phyloP scores from a whole-genome alignment of 1,284 basidiomycete genomes.

The Microstroma glucosiphilum region DNA sequence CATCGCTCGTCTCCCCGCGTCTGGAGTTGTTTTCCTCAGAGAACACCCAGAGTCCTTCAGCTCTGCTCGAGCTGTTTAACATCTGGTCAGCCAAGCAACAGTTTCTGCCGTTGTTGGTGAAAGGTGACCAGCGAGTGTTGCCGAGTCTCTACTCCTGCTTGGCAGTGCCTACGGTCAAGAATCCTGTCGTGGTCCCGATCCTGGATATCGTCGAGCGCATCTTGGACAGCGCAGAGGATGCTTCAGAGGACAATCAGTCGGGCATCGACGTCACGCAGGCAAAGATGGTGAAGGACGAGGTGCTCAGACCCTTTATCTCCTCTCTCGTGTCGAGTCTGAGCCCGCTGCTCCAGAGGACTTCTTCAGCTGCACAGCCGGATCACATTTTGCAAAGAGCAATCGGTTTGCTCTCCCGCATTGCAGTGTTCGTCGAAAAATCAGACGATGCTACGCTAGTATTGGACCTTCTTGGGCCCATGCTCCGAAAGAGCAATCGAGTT shows the following conservation, averaged over 20 bases:
- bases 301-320: constrained; percentile 72
- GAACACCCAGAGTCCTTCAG: constrained; percentile 86
- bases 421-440: constrained; percentile 66
- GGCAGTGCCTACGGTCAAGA: constrained; percentile 76
- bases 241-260: constrained; percentile 51
- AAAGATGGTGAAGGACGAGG: constrained; percentile 15
- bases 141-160: constrained; percentile 76
- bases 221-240: constrained; percentile 58
- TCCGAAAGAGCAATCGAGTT: constrained; percentile 68
- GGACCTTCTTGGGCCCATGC: constrained; percentile 69
- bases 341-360: constrained; percentile 26
- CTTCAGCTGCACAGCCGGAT: constrained; percentile 50
- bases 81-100: constrained; percentile 66
- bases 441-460: constrained; percentile 71
- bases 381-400: constrained; percentile 78
- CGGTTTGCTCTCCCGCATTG: constrained; percentile 69
- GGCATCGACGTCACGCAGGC: constrained; percentile 7
- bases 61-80: constrained; percentile 78
- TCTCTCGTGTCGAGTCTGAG: constrained; percentile 69
- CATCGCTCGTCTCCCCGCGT: constrained; percentile 73
- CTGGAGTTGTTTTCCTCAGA: constrained; percentile 69
- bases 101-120: constrained; percentile 62
- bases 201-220: constrained; percentile 81
- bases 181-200: constrained; percentile 69
- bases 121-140: constrained; percentile 66